Evolutionary conservation across 306 rosid genomes (phyloP).

Genomic region (Arachis hypogaea): DNA sequence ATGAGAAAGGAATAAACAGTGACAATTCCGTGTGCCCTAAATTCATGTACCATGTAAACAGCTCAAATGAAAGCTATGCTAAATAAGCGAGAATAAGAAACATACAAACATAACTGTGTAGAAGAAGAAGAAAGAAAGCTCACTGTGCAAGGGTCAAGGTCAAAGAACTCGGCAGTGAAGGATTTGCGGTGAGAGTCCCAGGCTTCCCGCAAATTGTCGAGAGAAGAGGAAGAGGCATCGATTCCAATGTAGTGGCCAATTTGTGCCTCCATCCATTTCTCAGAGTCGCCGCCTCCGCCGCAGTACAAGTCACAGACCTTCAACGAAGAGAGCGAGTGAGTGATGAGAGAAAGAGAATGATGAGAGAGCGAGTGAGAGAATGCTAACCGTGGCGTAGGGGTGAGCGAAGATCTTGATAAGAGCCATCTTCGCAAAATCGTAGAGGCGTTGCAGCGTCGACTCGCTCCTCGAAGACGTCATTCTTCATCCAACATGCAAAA

Average conservation of each 20-base stretch:
- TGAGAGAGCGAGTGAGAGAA: not conserved
- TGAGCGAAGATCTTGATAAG: slow-evolving; percentile 82
- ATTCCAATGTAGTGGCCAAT: slow-evolving; percentile 90
- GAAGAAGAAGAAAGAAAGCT: not conserved
- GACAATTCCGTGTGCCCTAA: not conserved
- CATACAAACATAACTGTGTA: not conserved
- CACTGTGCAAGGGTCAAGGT: slow-evolving; percentile 82
- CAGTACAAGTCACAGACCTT: slow-evolving; percentile 90
- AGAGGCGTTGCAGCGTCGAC: slow-evolving; percentile 72
- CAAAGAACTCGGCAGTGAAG: slow-evolving; percentile 71
- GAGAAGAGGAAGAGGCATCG: slow-evolving; percentile 73
- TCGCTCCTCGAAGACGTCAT: slow-evolving; percentile 50
- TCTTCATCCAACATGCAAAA: slow-evolving; percentile 40
- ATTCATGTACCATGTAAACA: not conserved
- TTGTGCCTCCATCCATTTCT: slow-evolving; percentile 81
- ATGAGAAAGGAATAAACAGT: not conserved
- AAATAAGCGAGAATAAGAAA: not conserved
- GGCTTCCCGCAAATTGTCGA: slow-evolving; percentile 67
- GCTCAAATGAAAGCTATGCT: not conserved
- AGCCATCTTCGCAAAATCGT: slow-evolving; percentile 79
- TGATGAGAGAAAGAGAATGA: not conserved
- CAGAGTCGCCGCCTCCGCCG: slow-evolving; percentile 67
- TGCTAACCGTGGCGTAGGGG: slow-evolving; percentile 75
- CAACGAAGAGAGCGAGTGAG: not conserved
- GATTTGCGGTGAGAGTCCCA: slow-evolving; percentile 78